A percentile compares a stretch with the other conserved stretches of the same genome.
These are phyloP conservation scores for Colletotrichum eleusines DNA, from an alignment of 2,329 filamentous ascomycete species.

Conservation along the genomic window DNA sequence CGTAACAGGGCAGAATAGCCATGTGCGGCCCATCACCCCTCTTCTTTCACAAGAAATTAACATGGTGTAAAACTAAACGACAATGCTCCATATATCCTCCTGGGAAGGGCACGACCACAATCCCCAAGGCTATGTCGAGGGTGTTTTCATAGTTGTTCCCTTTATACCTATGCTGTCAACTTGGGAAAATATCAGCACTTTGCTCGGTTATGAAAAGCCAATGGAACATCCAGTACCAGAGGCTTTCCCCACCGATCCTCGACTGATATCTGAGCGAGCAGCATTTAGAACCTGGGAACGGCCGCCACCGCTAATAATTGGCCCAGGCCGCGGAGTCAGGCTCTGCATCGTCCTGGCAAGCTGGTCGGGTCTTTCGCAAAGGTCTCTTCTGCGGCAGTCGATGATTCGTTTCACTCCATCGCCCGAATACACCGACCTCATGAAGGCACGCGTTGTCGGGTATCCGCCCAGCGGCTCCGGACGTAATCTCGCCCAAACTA, in stretches of 20 bases:
- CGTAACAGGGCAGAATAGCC: background rate
- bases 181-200: too few species aligned
- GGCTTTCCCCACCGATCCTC: background rate
- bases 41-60: background rate
- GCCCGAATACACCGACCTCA: background rate
- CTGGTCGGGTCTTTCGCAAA: background rate
- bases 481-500: background rate
- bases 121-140: background rate
- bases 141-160: background rate
- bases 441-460: background rate
- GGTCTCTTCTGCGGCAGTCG: background rate
- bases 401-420: background rate
- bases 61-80: too few species aligned
- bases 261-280: background rate
- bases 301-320: background rate
- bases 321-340: background rate
- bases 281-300: background rate
- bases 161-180: background rate
- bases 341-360: background rate
- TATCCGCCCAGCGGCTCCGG: background rate
- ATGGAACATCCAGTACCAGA: background rate
- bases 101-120: background rate
- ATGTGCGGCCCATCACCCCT: background rate
- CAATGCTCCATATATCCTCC: too few species aligned
- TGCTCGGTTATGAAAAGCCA: background rate